Conservation (phyloP, 202 grass and related monocot genomes). For the Schoenoplectus triqueter region DNA sequence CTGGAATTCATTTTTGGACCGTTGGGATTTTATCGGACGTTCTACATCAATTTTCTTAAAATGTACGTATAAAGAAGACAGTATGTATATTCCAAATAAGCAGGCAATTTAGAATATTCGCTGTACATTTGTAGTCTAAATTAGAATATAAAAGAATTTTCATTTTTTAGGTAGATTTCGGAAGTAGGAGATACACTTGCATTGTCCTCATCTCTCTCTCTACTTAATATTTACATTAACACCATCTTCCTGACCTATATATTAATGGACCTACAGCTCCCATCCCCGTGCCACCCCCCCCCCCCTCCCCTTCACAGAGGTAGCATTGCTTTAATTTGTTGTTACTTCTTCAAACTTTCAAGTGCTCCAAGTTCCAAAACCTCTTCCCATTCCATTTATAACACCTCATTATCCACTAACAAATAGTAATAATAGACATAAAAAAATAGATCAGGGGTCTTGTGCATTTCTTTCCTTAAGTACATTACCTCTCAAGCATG, state of each 20-base stretch:
- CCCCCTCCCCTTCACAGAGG: not conserved
- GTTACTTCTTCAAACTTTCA: conserved; percentile 32
- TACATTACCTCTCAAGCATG: not conserved
- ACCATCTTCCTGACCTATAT: conserved; percentile 24
- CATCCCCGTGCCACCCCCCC: conserved; percentile 7
- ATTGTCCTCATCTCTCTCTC: not conserved
- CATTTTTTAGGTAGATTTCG: not conserved
- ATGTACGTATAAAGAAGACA: too few species aligned
- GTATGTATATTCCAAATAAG: not conserved
- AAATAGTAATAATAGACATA: not conserved
- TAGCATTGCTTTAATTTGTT: conserved; percentile 15
- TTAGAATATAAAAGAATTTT: conserved; percentile 3
- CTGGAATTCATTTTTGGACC: too few species aligned
- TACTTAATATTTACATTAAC: not conserved
- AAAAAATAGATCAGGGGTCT: not conserved
- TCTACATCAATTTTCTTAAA: too few species aligned
- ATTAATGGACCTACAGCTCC: not conserved
- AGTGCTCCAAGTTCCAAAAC: conserved; percentile 34
- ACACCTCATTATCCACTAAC: not conserved
- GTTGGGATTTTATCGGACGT: too few species aligned
- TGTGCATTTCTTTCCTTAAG: too few species aligned
- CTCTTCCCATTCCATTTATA: not conserved
- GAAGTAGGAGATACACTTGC: too few species aligned
- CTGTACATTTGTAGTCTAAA: not conserved
- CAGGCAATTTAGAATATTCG: not conserved